Evolutionary conservation across 2,329 filamentous ascomycete genomes (phyloP).

Genomic region (Fusarium sp.): DNA sequence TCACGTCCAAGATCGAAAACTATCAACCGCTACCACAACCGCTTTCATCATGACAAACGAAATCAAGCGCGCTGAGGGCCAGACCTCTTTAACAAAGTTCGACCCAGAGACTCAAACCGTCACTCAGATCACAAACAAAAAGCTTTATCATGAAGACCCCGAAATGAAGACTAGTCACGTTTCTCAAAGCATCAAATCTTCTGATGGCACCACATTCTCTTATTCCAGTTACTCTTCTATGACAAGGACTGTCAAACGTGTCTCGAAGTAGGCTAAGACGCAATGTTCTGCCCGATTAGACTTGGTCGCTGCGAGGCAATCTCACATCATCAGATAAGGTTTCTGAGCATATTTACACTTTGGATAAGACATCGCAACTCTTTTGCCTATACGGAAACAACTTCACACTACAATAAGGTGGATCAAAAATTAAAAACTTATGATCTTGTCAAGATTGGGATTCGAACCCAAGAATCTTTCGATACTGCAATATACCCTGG

Average conservation of each 20-base stretch:
- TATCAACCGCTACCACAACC: too few relatives aligned
- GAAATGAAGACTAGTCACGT: neutral
- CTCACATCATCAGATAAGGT: neutral
- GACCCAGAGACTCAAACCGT: neutral
- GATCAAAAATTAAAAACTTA: neutral
- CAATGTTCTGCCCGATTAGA: neutral
- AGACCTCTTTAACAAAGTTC: neutral
- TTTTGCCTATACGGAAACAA: neutral
- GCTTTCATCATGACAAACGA: neutral
- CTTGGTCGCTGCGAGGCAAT: neutral
- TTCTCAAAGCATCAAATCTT: neutral
- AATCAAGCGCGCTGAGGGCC: neutral
- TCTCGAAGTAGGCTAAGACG: rapidly evolving
- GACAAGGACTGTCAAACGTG: neutral
- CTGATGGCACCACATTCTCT: neutral
- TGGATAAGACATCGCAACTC: rapidly evolving
- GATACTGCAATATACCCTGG: neutral
- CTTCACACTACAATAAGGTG: too few relatives aligned
- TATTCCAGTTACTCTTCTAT: neutral
- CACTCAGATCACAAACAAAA: neutral
- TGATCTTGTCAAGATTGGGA: neutral
- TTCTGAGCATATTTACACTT: neutral
- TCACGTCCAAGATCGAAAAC: too few relatives aligned
- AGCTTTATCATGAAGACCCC: neutral
- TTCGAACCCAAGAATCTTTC: neutral